Evolutionary conservation across 2,329 filamentous ascomycete genomes (phyloP).

Genomic region (Sporothrix brasiliensis): DNA sequence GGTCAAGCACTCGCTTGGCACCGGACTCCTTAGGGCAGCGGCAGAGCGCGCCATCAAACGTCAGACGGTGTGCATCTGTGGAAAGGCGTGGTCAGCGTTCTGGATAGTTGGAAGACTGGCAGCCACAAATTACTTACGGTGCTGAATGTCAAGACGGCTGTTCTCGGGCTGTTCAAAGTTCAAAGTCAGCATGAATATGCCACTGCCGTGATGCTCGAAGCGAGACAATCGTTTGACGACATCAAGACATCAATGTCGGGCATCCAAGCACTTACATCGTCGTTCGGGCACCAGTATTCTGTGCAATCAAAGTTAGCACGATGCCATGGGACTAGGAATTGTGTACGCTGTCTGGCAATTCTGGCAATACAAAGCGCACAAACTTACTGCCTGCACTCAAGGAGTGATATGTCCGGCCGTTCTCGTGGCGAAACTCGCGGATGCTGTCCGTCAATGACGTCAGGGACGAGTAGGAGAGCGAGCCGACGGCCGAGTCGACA

Average conservation of each 20-base stretch:
- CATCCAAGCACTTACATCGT: conserved; percentile 29
- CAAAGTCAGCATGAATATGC: neutral
- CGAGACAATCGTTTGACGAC: neutral
- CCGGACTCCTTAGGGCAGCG: conserved; percentile 34
- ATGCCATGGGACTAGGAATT: neutral
- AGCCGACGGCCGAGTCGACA: conserved; percentile 30
- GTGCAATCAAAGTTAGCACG: neutral
- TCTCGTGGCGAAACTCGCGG: conserved; percentile 33
- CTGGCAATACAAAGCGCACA: neutral
- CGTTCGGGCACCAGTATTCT: conserved; percentile 36
- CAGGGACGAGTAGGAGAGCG: conserved; percentile 25
- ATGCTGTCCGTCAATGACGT: conserved; percentile 33
- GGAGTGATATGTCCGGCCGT: conserved; percentile 34
- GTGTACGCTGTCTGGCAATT: neutral
- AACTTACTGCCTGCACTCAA: conserved; percentile 33
- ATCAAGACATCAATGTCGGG: neutral
- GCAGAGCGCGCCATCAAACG: conserved; percentile 32
- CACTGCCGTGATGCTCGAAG: too few species aligned
- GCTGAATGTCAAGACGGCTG: conserved; percentile 33
- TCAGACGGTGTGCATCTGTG: conserved; percentile 33
- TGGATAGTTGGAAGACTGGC: neutral
- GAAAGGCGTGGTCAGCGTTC: neutral
- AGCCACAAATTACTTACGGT: conserved; percentile 12
- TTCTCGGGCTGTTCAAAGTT: conserved; percentile 28
- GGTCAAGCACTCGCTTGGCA: conserved; percentile 36